Percentiles rank a stretch among this genome's conserved stretches.
These are phyloP conservation scores for Xylariaceae sp. DNA, from an alignment of 2,329 filamentous ascomycete genomes.

Conservation along the genomic window DNA sequence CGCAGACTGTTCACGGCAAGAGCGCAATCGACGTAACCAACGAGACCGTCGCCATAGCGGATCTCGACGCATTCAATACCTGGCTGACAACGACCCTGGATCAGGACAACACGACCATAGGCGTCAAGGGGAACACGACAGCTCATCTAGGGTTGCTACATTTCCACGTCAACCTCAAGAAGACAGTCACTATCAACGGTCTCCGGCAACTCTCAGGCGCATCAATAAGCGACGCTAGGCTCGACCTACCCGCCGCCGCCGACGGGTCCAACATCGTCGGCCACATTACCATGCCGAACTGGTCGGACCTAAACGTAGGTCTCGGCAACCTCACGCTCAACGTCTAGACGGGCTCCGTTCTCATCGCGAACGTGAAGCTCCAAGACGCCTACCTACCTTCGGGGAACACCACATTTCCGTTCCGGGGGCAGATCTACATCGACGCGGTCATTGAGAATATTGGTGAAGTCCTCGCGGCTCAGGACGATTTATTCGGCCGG, in stretches of 20 bases:
- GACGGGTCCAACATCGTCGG: slow-evolving; percentile 23
- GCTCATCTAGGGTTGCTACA: slow-evolving; percentile 34
- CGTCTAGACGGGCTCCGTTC: slow-evolving; percentile 23
- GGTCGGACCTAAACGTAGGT: slow-evolving; percentile 13
- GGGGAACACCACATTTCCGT: slow-evolving; percentile 26
- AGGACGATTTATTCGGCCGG: slow-evolving; percentile 19
- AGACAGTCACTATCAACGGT: slow-evolving; percentile 27
- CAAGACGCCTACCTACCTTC: slow-evolving; percentile 26
- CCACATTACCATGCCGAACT: slow-evolving; percentile 19
- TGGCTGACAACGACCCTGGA: slow-evolving; percentile 10
- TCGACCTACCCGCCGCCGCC: slow-evolving; percentile 14
- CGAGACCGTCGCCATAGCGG: slow-evolving; percentile 11
- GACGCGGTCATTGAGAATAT: slow-evolving; percentile 21
- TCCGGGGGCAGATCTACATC: slow-evolving; percentile 24
- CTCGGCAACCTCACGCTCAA: slow-evolving; percentile 31
- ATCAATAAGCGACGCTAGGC: slow-evolving; percentile 2
- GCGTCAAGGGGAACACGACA: slow-evolving; percentile 23
- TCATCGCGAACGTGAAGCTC: slow-evolving; percentile 22
- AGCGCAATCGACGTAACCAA: slow-evolving; percentile 15
- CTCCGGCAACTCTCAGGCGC: slow-evolving; percentile 20
- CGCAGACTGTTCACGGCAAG: slow-evolving; percentile 31
- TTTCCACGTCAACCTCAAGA: slow-evolving; percentile 24
- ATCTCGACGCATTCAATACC: slow-evolving; percentile 11
- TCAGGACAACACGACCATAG: slow-evolving; percentile 1
- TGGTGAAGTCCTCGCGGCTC: slow-evolving; percentile 17